phyloP scores from a whole-genome alignment of 2,329 filamentous ascomycete genomes.

The Venturia asperata region DNA sequence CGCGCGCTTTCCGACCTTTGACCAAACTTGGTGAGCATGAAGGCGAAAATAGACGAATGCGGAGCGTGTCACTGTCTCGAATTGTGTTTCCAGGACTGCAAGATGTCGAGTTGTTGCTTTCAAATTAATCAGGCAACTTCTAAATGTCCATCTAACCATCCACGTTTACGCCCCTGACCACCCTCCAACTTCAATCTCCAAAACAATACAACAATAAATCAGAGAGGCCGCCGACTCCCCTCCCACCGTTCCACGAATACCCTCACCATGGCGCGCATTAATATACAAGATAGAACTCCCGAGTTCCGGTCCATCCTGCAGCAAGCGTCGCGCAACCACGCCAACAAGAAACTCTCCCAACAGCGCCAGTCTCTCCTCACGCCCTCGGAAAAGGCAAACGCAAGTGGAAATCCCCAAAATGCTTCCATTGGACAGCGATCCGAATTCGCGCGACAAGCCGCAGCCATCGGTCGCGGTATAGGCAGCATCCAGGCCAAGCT shows the following conservation, averaged over 20 bases:
- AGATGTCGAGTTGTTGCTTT: too few species aligned
- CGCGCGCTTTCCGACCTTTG: too few species aligned
- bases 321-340: slow-evolving; percentile 74
- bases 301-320: slow-evolving; percentile 90
- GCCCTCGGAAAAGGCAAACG: slow-evolving; percentile 54
- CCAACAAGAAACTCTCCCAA: slow-evolving; percentile 62
- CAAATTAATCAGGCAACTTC: too few species aligned
- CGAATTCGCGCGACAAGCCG: slow-evolving; percentile 87
- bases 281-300: slow-evolving; percentile 91
- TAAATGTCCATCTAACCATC: not conserved
- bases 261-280: slow-evolving; percentile 48
- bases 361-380: slow-evolving; percentile 75
- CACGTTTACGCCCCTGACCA: not conserved
- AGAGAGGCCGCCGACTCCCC: not conserved
- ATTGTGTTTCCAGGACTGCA: too few species aligned
- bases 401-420: slow-evolving; percentile 45
- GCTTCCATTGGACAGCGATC: slow-evolving; percentile 49
- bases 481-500: slow-evolving; percentile 89
- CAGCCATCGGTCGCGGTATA: slow-evolving; percentile 87
- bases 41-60: too few species aligned
- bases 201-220: not conserved
- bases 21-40: too few species aligned
- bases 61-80: too few species aligned
- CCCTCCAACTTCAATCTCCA: not conserved
- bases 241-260: not conserved